phyloP scores from a whole-genome alignment of 352 stramenopile species.

The Thalassiosira livingstoniorum region DNA sequence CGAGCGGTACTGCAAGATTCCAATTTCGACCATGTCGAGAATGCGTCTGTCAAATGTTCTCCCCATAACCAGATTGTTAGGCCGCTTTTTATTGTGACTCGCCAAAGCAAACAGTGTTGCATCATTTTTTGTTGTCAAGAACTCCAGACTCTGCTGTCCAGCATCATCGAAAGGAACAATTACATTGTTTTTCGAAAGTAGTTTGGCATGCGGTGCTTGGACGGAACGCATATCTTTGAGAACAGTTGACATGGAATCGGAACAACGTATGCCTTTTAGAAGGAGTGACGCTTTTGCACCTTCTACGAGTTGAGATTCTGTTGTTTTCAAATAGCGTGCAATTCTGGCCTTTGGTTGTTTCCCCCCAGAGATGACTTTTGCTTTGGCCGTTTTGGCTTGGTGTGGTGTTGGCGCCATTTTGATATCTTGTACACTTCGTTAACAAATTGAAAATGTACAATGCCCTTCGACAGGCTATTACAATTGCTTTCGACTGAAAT shows the following conservation, averaged over 20 bases:
- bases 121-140: slow-evolving; percentile 95
- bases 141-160: slow-evolving; percentile 82
- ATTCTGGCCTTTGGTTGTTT: slow-evolving; percentile 84
- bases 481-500: too few species aligned
- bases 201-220: slow-evolving; percentile 80
- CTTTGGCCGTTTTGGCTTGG: slow-evolving; percentile 73
- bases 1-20: slow-evolving; percentile 94
- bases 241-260: slow-evolving; percentile 80
- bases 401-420: slow-evolving; percentile 82
- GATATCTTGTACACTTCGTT: too few species aligned
- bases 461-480: too few species aligned
- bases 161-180: slow-evolving; percentile 83
- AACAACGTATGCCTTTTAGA: slow-evolving; percentile 84
- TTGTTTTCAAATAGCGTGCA: slow-evolving; percentile 82
- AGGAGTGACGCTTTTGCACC: slow-evolving; percentile 76
- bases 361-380: slow-evolving; percentile 73
- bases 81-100: slow-evolving; percentile 98
- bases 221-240: slow-evolving; percentile 83
- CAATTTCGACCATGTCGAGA: slow-evolving; percentile 98
- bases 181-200: slow-evolving; percentile 86
- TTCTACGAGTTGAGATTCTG: slow-evolving; percentile 78
- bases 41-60: slow-evolving; percentile 98
- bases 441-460: too few species aligned
- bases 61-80: slow-evolving; percentile 97
- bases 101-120: slow-evolving; percentile 95